Conservation (phyloP, 768 basidiomycete species). For the Xerocomellus intermedius region DNA sequence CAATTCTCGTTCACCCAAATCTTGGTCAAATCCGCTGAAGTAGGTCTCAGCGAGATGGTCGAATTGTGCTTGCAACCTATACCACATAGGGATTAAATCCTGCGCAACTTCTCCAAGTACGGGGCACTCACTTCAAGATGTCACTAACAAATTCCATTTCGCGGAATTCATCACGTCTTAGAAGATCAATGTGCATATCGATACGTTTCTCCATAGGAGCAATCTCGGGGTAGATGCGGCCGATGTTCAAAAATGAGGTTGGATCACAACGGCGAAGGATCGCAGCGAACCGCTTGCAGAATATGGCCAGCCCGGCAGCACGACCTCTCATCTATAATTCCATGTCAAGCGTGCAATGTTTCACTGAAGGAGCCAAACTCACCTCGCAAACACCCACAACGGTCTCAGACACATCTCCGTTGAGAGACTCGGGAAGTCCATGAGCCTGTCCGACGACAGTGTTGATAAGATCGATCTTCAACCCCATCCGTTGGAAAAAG, state of each 20-base stretch:
- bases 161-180: constrained; percentile 86
- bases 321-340: constrained; percentile 72
- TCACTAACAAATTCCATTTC: constrained; percentile 94
- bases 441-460: constrained; percentile 79
- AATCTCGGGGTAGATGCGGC: constrained; percentile 80
- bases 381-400: constrained; percentile 97
- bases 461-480: constrained; percentile 87
- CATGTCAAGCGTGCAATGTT: neutral
- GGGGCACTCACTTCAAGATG: constrained; percentile 69
- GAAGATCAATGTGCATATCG: constrained; percentile 85
- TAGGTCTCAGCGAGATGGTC: constrained; percentile 89
- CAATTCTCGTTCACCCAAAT: constrained; percentile 87
- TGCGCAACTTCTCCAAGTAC: neutral
- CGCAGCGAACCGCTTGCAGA: constrained; percentile 89
- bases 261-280: constrained; percentile 79
- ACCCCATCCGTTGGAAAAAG: constrained; percentile 87
- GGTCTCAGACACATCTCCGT: constrained; percentile 75
- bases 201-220: constrained; percentile 87
- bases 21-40: constrained; percentile 79
- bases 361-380: constrained; percentile 15
- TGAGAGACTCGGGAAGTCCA: constrained; percentile 81
- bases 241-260: constrained; percentile 82
- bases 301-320: constrained; percentile 72
- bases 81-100: neutral
- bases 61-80: constrained; percentile 88